Evolutionary conservation across 139 green algal species (phyloP).

Genomic region (Chlamydomonas schloesseri): DNA sequence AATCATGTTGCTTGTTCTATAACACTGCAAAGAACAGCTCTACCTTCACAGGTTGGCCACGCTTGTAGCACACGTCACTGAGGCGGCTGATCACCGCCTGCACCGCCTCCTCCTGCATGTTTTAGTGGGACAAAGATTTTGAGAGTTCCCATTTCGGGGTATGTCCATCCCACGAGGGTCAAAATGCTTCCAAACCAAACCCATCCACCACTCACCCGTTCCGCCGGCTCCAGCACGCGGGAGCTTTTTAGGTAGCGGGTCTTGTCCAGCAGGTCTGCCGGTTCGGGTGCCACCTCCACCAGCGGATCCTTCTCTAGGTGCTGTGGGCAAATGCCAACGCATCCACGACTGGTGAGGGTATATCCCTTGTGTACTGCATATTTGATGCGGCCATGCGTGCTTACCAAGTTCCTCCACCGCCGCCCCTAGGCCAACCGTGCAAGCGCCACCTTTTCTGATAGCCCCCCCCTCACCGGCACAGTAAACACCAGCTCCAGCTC

Average conservation of each 20-base stretch:
- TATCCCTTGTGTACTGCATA: too few species aligned
- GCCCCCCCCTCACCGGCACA: constrained; percentile 47
- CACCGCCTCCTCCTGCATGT: constrained; percentile 56
- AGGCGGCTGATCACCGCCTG: constrained; percentile 46
- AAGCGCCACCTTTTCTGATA: too few species aligned
- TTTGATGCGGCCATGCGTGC: too few species aligned
- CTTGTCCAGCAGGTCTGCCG: constrained; percentile 76
- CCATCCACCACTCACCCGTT: not conserved
- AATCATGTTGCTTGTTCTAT: too few species aligned
- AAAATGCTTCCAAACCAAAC: too few species aligned
- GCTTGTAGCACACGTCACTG: constrained; percentile 43
- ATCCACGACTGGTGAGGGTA: too few species aligned
- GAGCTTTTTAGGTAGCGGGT: constrained; percentile 70
- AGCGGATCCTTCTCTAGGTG: constrained; percentile 75
- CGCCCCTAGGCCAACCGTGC: too few species aligned
- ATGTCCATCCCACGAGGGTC: too few species aligned
- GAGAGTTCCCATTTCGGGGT: too few species aligned
- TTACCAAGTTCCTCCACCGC: too few species aligned
- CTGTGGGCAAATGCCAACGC: too few species aligned
- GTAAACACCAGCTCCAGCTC: constrained; percentile 81
- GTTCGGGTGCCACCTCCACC: constrained; percentile 74
- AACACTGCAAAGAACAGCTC: constrained; percentile 21
- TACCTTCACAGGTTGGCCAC: constrained; percentile 63
- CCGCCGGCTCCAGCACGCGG: constrained; percentile 50
- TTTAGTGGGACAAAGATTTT: too few species aligned